phyloP scores from a whole-genome alignment of 805 yeast genomes.

The Pichia paraexigua region DNA sequence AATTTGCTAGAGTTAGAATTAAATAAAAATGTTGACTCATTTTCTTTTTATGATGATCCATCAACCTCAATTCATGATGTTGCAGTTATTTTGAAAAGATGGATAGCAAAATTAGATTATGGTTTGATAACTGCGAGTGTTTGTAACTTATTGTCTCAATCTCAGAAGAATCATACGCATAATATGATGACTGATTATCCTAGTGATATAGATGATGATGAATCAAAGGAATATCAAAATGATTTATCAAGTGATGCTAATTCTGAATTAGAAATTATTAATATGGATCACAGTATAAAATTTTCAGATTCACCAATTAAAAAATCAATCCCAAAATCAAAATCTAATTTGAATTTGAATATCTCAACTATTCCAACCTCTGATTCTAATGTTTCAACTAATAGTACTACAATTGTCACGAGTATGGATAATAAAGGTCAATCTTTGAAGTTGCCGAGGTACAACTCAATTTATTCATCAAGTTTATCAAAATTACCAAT shows the following conservation, averaged over 20 bases:
- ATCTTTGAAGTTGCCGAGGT: background rate
- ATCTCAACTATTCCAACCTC: background rate
- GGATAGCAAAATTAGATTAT: constrained; percentile 25
- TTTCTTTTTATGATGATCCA: constrained; percentile 14
- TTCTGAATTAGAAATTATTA: background rate
- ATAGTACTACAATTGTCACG: background rate
- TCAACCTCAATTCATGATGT: constrained; percentile 27
- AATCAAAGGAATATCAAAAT: background rate
- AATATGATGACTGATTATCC: constrained; percentile 1
- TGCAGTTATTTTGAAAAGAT: constrained; percentile 31
- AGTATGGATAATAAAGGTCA: background rate
- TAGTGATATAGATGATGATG: constrained; percentile 6
- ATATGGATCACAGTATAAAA: background rate
- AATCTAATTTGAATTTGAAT: background rate
- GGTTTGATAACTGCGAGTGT: constrained; percentile 24
- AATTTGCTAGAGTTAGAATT: constrained; percentile 24
- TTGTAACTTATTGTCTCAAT: constrained; percentile 5
- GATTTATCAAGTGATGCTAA: background rate
- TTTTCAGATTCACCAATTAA: background rate
- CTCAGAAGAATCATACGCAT: background rate
- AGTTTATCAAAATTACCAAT: constrained; percentile 19
- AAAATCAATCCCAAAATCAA: background rate
- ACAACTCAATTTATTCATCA: constrained; percentile 4
- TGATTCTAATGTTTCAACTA: background rate
- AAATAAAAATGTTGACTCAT: constrained; percentile 15